Percentiles rank a stretch among this genome's conserved stretches.
phyloP scores from a whole-genome alignment of 768 basidiomycete species.

The Amyloporia xantha region DNA sequence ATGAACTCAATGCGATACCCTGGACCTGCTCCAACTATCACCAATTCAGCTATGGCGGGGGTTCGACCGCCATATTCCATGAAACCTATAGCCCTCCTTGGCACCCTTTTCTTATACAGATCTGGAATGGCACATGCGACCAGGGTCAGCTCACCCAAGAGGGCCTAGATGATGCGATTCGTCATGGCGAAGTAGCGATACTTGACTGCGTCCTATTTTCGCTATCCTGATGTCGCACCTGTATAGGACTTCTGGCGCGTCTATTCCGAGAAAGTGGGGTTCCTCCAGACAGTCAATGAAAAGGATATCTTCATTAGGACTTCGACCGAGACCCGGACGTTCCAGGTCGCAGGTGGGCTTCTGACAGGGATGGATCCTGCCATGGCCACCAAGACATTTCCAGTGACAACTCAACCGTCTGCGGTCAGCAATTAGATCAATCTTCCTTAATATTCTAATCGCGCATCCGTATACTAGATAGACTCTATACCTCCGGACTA shows the following conservation, averaged over 20 bases:
- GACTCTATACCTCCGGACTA: constrained; percentile 43
- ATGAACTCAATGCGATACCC: constrained; percentile 28
- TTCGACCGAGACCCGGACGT: constrained; percentile 39
- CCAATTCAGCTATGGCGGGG: constrained; percentile 34
- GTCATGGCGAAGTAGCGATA: constrained; percentile 33
- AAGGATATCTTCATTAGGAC: constrained; percentile 38
- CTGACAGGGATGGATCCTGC: constrained; percentile 39
- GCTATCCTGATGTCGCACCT: neutral
- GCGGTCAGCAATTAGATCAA: constrained; percentile 24
- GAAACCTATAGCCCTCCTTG: constrained; percentile 30
- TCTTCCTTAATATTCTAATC: too few species aligned
- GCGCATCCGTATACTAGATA: too few species aligned
- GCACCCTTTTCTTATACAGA: constrained; percentile 37
- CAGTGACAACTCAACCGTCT: constrained; percentile 36
- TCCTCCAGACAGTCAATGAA: constrained; percentile 29
- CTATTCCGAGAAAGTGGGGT: constrained; percentile 31
- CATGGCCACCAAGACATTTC: constrained; percentile 27
- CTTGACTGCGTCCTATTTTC: neutral
- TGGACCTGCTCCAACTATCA: constrained; percentile 37
- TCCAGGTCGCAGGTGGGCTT: constrained; percentile 40
- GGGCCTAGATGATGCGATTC: constrained; percentile 37
- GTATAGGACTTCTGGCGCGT: constrained; percentile 41
- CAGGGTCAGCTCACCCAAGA: constrained; percentile 39
- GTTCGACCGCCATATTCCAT: constrained; percentile 33
- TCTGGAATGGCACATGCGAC: constrained; percentile 46